These are phyloP conservation scores for Leccinum boreale DNA, from an alignment of 768 basidiomycete species.

Conservation along the genomic window DNA sequence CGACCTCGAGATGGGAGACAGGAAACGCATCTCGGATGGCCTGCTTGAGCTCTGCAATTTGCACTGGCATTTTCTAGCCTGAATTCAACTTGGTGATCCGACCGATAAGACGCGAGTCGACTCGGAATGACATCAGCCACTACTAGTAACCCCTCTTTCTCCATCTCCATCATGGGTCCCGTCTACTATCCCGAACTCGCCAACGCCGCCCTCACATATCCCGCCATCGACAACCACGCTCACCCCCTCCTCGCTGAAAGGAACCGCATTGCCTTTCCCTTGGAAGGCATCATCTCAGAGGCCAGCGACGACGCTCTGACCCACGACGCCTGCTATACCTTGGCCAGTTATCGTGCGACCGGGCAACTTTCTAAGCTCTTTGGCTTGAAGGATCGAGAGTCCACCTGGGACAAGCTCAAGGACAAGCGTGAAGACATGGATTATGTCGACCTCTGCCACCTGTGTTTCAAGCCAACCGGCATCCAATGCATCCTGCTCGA, in stretches of 20 bases:
- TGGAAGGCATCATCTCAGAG: constrained; percentile 68
- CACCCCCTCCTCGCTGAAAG: constrained; percentile 60
- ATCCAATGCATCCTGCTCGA: constrained; percentile 72
- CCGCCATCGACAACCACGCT: constrained; percentile 77
- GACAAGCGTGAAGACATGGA: constrained; percentile 37
- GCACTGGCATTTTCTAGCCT: constrained; percentile 53
- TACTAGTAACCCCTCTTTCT: neutral
- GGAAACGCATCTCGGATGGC: constrained; percentile 63
- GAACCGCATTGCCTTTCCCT: constrained; percentile 44
- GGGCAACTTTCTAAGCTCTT: constrained; percentile 53
- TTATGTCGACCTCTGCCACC: constrained; percentile 57
- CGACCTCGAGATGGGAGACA: constrained; percentile 66
- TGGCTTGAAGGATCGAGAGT: constrained; percentile 31
- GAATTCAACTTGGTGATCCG: constrained; percentile 5
- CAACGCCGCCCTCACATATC: constrained; percentile 31
- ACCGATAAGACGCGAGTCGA: constrained; percentile 9
- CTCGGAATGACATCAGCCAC: neutral
- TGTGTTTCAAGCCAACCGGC: constrained; percentile 50
- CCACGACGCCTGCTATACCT: constrained; percentile 49
- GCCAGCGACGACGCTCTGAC: constrained; percentile 51
- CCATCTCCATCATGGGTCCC: constrained; percentile 11
- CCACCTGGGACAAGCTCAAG: constrained; percentile 63
- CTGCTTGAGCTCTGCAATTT: constrained; percentile 51
- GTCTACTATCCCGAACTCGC: constrained; percentile 17
- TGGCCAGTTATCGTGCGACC: constrained; percentile 59